A percentile compares a stretch with the other conserved stretches of the same genome.
Evolutionary conservation across 2,329 filamentous ascomycete species (phyloP).

Genomic region (Cercospora berteroae): DNA sequence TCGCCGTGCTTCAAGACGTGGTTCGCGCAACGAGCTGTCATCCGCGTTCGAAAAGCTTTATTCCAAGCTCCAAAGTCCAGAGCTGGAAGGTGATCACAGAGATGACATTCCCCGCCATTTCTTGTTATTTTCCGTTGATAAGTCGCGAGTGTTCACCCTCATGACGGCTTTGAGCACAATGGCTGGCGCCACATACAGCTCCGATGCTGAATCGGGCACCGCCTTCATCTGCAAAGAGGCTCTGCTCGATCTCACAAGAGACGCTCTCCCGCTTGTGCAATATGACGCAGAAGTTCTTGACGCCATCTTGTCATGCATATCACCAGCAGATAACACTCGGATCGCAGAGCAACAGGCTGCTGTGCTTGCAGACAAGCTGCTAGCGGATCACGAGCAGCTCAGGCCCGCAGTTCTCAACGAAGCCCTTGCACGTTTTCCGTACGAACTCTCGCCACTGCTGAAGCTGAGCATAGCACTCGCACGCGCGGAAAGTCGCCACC

Average conservation of each 20-base stretch:
- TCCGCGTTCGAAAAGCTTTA: conserved; percentile 33
- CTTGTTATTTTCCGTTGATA: conserved; percentile 44
- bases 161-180: conserved; percentile 46
- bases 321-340: conserved; percentile 9
- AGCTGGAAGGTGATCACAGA: conserved; percentile 33
- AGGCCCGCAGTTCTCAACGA: conserved; percentile 62
- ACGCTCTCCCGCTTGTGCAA: conserved; percentile 63
- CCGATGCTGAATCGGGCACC: conserved; percentile 52
- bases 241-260: conserved; percentile 69
- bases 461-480: conserved; percentile 31
- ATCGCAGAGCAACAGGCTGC: conserved; percentile 16
- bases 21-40: conserved; percentile 14
- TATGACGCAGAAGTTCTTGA: conserved; percentile 71
- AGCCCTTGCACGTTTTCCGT: conserved; percentile 76
- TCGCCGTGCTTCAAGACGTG: conserved; percentile 18
- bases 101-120: conserved; percentile 44
- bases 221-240: conserved; percentile 62
- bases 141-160: conserved; percentile 50
- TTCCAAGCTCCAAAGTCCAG: conserved; percentile 23
- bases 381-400: conserved; percentile 55
- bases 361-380: conserved; percentile 50
- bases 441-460: conserved; percentile 77
- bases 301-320: conserved; percentile 63
- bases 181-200: conserved; percentile 50
- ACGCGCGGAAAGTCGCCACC: conserved; percentile 8